Percentiles rank a stretch among this genome's conserved stretches.
phyloP scores from a whole-genome alignment of 2,329 filamentous ascomycete species.

The Alternaria triticina region DNA sequence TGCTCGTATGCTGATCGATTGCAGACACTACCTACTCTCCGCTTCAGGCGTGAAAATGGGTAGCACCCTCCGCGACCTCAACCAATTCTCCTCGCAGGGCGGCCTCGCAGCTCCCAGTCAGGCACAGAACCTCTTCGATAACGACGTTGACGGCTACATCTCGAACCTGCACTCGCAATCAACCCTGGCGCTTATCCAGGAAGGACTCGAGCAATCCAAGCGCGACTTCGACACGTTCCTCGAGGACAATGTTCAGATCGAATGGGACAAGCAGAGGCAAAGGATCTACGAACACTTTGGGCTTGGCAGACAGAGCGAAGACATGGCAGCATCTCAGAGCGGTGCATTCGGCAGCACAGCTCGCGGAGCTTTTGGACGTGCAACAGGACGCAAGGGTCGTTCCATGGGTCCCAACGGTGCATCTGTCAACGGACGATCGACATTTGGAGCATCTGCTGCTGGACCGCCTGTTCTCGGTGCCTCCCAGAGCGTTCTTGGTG shows the following conservation, averaged over 20 bases:
- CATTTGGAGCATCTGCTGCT: conserved; percentile 68
- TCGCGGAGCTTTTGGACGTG: conserved; percentile 61
- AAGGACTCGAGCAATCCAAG: conserved; percentile 87
- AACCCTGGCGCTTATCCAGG: conserved; percentile 86
- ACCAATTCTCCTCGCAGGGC: conserved; percentile 71
- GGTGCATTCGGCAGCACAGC: conserved; percentile 43
- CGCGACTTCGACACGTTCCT: conserved; percentile 92
- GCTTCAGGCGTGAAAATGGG: conserved; percentile 92
- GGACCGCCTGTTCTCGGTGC: conserved; percentile 88
- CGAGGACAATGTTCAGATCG: conserved; percentile 91
- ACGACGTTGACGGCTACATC: conserved; percentile 73
- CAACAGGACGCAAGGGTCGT: conserved; percentile 50
- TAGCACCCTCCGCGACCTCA: conserved; percentile 83
- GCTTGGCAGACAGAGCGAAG: conserved; percentile 61
- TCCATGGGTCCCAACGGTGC: conserved; percentile 46
- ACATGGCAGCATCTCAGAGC: conserved; percentile 46
- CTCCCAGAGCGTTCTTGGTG: conserved; percentile 64
- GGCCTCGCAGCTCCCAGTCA: conserved; percentile 65
- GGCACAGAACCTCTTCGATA: conserved; percentile 55
- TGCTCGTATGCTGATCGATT: conserved; percentile 19
- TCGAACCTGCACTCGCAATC: conserved; percentile 88
- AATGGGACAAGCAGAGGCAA: conserved; percentile 93
- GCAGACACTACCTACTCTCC: conserved; percentile 86
- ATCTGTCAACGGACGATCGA: conserved; percentile 42
- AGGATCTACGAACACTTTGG: conserved; percentile 97